A percentile compares a stretch with the other conserved stretches of the same genome.
Evolutionary conservation across 1,284 basidiomycete species (phyloP).

Genomic region (Puccinia polysora): DNA sequence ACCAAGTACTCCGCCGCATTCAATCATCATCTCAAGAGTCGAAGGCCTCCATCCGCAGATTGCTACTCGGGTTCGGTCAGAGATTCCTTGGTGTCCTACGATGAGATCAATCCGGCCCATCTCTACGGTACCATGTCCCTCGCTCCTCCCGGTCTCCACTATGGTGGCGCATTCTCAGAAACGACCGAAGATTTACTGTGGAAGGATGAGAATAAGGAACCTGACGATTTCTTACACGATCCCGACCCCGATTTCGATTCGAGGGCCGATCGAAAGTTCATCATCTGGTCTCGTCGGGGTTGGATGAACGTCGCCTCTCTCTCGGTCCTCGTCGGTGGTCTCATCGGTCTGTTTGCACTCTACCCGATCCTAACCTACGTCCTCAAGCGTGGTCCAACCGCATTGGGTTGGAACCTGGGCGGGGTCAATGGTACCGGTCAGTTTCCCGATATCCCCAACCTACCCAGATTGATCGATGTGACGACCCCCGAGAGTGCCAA

Average conservation of each 20-base stretch:
- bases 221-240: slow-evolving; percentile 39
- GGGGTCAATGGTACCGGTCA: slow-evolving; percentile 53
- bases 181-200: slow-evolving; percentile 40
- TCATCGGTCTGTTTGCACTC: slow-evolving; percentile 45
- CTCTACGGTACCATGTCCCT: neutral
- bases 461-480: slow-evolving; percentile 60
- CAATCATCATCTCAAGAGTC: slow-evolving; percentile 25
- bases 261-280: slow-evolving; percentile 40
- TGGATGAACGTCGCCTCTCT: slow-evolving; percentile 49
- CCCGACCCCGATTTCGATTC: slow-evolving; percentile 42
- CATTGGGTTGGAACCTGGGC: slow-evolving; percentile 36
- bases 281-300: slow-evolving; percentile 46
- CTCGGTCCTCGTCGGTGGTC: slow-evolving; percentile 52
- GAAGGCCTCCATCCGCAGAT: slow-evolving; percentile 20
- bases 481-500: slow-evolving; percentile 63
- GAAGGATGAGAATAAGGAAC: slow-evolving; percentile 43
- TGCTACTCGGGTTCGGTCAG: slow-evolving; percentile 32
- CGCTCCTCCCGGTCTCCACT: slow-evolving; percentile 14
- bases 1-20: slow-evolving; percentile 6
- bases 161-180: slow-evolving; percentile 13
- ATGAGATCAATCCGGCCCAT: neutral
- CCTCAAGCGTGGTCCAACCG: slow-evolving; percentile 46
- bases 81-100: slow-evolving; percentile 36
- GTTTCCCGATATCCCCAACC: slow-evolving; percentile 54
- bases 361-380: slow-evolving; percentile 46